Base-by-base conservation (phyloP, 139 green algal genomes). In the Deuterostichococcus epilithicus region DNA sequence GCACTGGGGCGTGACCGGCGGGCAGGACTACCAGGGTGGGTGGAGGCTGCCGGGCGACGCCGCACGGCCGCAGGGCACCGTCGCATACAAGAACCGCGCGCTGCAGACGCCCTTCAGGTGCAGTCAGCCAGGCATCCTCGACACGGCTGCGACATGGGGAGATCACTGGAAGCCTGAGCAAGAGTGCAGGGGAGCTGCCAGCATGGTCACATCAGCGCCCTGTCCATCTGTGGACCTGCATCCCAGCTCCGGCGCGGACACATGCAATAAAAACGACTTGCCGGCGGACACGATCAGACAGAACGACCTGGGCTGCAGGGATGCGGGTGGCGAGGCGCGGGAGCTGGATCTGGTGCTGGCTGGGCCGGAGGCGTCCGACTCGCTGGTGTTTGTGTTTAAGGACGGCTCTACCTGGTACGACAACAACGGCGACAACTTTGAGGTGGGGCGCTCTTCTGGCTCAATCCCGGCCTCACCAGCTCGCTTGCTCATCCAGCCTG, bases 371-470 rank as follows among this genome's bases (percentile, higher is more conserved):
- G 85, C 82, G 5, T 94, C 88, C 0, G 91, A 96, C 70, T 86
- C 84, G 47, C 79, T 98, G 32, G 95, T 96, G 81, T 98, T 98
- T 85, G 96, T 98, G 44, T 58, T 98, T 23, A 98, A 98, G 86
- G 94, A 98, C 59, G 87, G 88, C 20, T 81, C 82, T 8, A 95
- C 86, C 28, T 70, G 77, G 42, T 94, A 91, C 70, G 94, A 98
- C 82, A 77, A 89, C 73, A 85, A 91, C 38, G 88, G 88, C 72
- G 81, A 71, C 74, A 98, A 98, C 88, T 98, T 97, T 85, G 83
- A 89, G n/a, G 75, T 97, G 39, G 76, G 76, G 32, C 83, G 42
- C 42, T 52, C 8, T 52, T 52, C 42, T 23, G 8, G 8, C 42
- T 52, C 42, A 8, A 52, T 13, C 8, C 42, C 42, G 8, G 42